These are phyloP conservation scores for Alternaria gansuensis DNA, from an alignment of 2,329 filamentous ascomycete genomes.

Conservation along the genomic window DNA sequence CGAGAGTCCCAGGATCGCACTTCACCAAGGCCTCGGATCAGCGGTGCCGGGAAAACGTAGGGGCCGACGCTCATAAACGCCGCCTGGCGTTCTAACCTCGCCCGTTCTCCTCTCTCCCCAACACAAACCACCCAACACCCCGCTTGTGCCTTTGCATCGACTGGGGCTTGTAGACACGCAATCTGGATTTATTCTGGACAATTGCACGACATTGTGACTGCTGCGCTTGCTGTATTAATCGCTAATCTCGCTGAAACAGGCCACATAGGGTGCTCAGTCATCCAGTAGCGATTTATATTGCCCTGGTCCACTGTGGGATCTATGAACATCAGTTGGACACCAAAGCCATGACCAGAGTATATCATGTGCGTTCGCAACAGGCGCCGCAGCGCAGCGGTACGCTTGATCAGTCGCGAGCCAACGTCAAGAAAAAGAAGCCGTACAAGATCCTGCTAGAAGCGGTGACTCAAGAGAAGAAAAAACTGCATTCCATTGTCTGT, in stretches of 20 bases:
- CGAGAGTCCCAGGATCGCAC: slow-evolving; percentile 2
- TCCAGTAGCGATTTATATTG: slow-evolving; percentile 10
- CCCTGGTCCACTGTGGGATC: slow-evolving; percentile 19
- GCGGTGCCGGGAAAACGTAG: slow-evolving; percentile 27
- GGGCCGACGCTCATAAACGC: slow-evolving; percentile 18
- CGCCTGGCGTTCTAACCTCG: slow-evolving; percentile 14
- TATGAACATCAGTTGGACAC: slow-evolving; percentile 23
- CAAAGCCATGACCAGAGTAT: slow-evolving; percentile 40
- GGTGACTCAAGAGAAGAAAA: slow-evolving; percentile 68
- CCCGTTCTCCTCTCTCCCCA: slow-evolving; percentile 20
- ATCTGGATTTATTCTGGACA: slow-evolving; percentile 9
- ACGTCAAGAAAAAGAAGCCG: slow-evolving; percentile 52
- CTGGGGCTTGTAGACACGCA: slow-evolving; percentile 34
- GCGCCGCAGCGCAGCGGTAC: slow-evolving; percentile 29
- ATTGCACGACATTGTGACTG: slow-evolving; percentile 15
- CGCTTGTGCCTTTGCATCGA: slow-evolving; percentile 32
- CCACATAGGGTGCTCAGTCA: slow-evolving; percentile 9
- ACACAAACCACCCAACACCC: slow-evolving; percentile 25
- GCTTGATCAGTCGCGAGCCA: slow-evolving; percentile 37
- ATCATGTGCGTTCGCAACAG: slow-evolving; percentile 34
- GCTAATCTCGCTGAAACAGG: slow-evolving; percentile 24
- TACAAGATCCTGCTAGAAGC: slow-evolving; percentile 68
- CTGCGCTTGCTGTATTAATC: slow-evolving; percentile 25
- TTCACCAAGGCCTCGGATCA: slow-evolving; percentile 17
- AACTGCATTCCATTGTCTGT: slow-evolving; percentile 62